Evolutionary conservation across 2,329 filamentous ascomycete genomes (phyloP).

Genomic region (Fusarium veterinarium): DNA sequence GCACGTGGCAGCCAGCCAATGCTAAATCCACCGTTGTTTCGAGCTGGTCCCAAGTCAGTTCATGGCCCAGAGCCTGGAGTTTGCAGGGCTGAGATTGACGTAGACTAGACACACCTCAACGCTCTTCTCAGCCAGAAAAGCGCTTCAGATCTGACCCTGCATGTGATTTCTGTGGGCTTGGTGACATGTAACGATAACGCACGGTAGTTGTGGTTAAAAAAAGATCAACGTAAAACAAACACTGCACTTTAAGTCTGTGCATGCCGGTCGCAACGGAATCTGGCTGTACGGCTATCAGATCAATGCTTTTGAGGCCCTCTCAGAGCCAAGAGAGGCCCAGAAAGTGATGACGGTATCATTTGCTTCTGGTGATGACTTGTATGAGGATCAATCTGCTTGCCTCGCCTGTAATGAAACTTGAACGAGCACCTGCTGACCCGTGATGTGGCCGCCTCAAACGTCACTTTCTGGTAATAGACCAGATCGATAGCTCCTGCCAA

Average conservation of each 20-base stretch:
- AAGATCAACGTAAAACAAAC: constrained; percentile 10
- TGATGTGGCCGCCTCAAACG: not conserved
- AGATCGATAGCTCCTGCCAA: not conserved
- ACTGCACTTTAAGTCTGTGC: constrained; percentile 24
- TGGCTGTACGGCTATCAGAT: constrained; percentile 1
- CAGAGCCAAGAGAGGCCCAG: not conserved
- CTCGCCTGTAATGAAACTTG: not conserved
- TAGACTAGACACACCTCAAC: constrained; percentile 12
- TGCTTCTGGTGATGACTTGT: not conserved
- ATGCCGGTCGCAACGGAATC: constrained; percentile 18
- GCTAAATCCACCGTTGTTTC: constrained; percentile 41
- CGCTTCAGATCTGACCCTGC: constrained; percentile 8
- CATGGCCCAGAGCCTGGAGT: constrained; percentile 15
- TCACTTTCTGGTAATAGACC: not conserved
- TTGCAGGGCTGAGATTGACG: constrained; percentile 20
- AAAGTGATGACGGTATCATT: constrained; percentile 11
- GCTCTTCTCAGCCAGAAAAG: constrained; percentile 2
- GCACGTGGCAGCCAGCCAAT: constrained; percentile 43
- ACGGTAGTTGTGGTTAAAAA: constrained; percentile 2
- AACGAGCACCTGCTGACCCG: not conserved
- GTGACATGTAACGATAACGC: constrained; percentile 6
- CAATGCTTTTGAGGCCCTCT: constrained; percentile 6
- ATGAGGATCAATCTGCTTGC: not conserved
- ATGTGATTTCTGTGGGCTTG: constrained; percentile 14
- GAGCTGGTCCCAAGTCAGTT: constrained; percentile 44